Base-by-base conservation (phyloP, 2,329 filamentous ascomycete genomes). In the Fusarium sambucinum region DNA sequence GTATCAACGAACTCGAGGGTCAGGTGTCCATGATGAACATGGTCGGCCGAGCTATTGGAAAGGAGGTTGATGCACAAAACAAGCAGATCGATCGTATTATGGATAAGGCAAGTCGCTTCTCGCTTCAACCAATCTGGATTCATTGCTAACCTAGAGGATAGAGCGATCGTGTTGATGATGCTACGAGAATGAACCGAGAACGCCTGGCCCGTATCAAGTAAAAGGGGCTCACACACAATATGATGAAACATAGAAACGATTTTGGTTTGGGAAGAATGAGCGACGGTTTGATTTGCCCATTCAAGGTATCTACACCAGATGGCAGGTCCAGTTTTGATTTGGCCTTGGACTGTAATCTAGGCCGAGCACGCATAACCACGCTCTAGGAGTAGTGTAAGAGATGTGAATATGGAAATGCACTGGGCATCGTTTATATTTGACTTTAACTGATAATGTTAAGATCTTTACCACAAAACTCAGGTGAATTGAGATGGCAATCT, bases 111-210 rank as follows among this genome's bases (percentile, higher is more conserved):
- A 76, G 83, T 58, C 13, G 50, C 38, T 25, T 19, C 50, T 47
- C 33, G 8, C 21, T 6, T 25, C 50, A 23, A 12, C 32, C 17
- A 32, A 32, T 11, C 12, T 29, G 29, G 37, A 30, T 29, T 32
- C 27, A 23, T 54, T 44, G 41, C 78, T 83, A 76, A 81, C 63
- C 32, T 25, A 44, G 35, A 13, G 45, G 54, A 55, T 77, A 93
- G 92, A 95, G 90, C 80, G 93, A 97, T 77, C 86, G 85, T 72
- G 92, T 97, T 71, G 92, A 94, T 78, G 92, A 95, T 70, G 87
- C 91, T 75, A 92, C 95, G 73, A 88, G 89, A 60, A 89, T 93
- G 86, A 94, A 94, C 82, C 85, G 91, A 69, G 88, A 90, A 73
- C 86, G 88, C 71, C 77, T 94, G 77, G 88, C 91, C 73, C 85